Evolutionary conservation across 2,329 filamentous ascomycete genomes (phyloP).

Genomic region (Truncatella angustata): DNA sequence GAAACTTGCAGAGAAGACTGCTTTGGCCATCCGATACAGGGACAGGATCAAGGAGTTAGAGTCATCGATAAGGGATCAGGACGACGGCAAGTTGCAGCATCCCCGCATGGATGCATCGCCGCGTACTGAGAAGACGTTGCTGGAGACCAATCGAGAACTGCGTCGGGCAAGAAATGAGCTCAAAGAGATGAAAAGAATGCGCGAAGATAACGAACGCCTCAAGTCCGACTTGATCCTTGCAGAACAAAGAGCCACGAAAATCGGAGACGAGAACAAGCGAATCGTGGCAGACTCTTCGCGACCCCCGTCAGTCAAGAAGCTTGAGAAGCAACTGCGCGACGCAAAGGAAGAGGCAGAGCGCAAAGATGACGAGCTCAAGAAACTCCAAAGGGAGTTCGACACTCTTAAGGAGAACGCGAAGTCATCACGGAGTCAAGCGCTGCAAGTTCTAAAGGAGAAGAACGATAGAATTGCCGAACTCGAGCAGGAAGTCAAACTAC

Average conservation of each 20-base stretch:
- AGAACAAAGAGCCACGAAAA: slow-evolving; percentile 40
- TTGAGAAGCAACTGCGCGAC: slow-evolving; percentile 42
- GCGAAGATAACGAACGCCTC: slow-evolving; percentile 51
- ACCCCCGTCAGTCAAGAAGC: slow-evolving; percentile 33
- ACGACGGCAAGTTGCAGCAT: slow-evolving; percentile 26
- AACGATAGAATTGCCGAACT: slow-evolving; percentile 56
- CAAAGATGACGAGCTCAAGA: slow-evolving; percentile 50
- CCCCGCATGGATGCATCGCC: slow-evolving; percentile 43
- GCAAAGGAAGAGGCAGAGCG: slow-evolving; percentile 41
- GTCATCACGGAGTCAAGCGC: slow-evolving; percentile 51
- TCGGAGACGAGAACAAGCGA: slow-evolving; percentile 34
- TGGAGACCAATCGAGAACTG: slow-evolving; percentile 54
- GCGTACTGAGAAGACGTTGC: slow-evolving; percentile 47
- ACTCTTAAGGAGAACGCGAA: slow-evolving; percentile 53
- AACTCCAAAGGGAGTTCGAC: slow-evolving; percentile 52
- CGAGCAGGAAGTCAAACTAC: slow-evolving; percentile 48
- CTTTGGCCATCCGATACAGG: slow-evolving; percentile 56
- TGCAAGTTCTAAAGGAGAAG: slow-evolving; percentile 53
- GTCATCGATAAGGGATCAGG: slow-evolving; percentile 42
- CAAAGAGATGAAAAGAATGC: slow-evolving; percentile 49
- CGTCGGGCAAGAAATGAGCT: slow-evolving; percentile 53
- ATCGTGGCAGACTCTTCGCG: slow-evolving; percentile 17
- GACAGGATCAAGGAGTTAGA: slow-evolving; percentile 60
- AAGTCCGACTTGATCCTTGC: slow-evolving; percentile 48
- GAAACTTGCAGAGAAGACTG: slow-evolving; percentile 57